These are phyloP conservation scores for Cytospora piceicola DNA, from an alignment of 2,329 filamentous ascomycete species.

Conservation along the genomic window DNA sequence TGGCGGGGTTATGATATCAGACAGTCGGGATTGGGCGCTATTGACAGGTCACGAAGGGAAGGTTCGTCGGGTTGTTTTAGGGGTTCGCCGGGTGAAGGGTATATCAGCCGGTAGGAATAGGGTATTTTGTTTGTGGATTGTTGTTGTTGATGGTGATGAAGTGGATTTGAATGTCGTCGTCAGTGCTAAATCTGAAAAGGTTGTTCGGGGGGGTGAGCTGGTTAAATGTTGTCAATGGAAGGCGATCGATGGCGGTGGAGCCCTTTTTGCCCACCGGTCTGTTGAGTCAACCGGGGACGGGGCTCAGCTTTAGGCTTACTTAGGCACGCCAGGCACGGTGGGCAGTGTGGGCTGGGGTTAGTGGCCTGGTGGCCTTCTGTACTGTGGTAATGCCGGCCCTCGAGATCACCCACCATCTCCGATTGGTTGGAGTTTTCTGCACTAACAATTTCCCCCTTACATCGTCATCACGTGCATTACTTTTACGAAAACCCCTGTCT, in stretches of 20 bases:
- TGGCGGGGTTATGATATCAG: slow-evolving; percentile 26
- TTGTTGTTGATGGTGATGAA: slow-evolving; percentile 4
- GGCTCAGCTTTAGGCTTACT: slow-evolving; percentile 29
- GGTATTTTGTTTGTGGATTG: background rate
- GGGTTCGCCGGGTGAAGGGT: background rate
- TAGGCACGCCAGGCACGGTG: background rate
- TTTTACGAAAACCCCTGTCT: background rate
- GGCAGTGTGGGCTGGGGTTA: too few species aligned
- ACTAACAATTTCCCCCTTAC: background rate
- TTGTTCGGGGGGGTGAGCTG: slow-evolving; percentile 11
- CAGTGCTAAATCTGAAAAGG: slow-evolving; percentile 1
- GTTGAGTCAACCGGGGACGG: slow-evolving; percentile 41
- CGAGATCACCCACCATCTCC: background rate
- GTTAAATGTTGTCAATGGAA: slow-evolving; percentile 35
- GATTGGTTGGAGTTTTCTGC: background rate
- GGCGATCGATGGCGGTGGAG: slow-evolving; percentile 40
- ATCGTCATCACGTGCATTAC: background rate
- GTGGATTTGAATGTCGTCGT: slow-evolving; percentile 22
- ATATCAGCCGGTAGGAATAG: background rate
- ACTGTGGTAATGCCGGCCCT: background rate
- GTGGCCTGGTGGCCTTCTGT: background rate
- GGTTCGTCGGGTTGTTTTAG: background rate
- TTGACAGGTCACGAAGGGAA: slow-evolving; percentile 15
- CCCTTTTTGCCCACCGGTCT: slow-evolving; percentile 25
- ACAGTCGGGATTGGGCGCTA: slow-evolving; percentile 27